A percentile compares a stretch with the other conserved stretches of the same genome.
Conservation (phyloP, 805 yeast genomes). For the Schizosaccharomyces lindneri region DNA sequence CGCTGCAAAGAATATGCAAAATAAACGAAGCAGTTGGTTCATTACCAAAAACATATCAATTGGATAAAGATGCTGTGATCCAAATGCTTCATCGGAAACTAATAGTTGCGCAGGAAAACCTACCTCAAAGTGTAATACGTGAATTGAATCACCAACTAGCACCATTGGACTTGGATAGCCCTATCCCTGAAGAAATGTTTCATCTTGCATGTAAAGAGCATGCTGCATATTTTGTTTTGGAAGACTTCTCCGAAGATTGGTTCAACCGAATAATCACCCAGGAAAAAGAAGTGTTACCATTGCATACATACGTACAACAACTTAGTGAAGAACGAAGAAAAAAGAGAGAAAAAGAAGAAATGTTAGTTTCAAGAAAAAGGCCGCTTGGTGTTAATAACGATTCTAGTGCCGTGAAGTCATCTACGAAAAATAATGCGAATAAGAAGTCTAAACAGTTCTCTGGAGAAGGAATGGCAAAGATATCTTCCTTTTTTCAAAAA, state of each 20-base stretch:
- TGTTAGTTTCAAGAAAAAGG: not conserved
- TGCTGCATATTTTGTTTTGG: not conserved
- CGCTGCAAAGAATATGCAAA: not conserved
- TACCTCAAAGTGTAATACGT: not conserved
- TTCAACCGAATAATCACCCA: not conserved
- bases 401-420: not conserved
- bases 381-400: not conserved
- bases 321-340: not conserved
- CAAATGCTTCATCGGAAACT: not conserved
- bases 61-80: not conserved
- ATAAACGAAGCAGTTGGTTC: not conserved
- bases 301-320: not conserved
- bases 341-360: not conserved
- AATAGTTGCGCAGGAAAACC: not conserved
- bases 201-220: not conserved
- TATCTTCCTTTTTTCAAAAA: constrained; percentile 15
- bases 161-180: not conserved
- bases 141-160: not conserved
- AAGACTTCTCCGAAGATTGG: not conserved
- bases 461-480: constrained; percentile 9
- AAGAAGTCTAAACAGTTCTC: not conserved
- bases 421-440: not conserved
- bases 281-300: not conserved
- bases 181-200: not conserved
- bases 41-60: not conserved